phyloP scores from a whole-genome alignment of 768 basidiomycete genomes.

The Mycena maculata region DNA sequence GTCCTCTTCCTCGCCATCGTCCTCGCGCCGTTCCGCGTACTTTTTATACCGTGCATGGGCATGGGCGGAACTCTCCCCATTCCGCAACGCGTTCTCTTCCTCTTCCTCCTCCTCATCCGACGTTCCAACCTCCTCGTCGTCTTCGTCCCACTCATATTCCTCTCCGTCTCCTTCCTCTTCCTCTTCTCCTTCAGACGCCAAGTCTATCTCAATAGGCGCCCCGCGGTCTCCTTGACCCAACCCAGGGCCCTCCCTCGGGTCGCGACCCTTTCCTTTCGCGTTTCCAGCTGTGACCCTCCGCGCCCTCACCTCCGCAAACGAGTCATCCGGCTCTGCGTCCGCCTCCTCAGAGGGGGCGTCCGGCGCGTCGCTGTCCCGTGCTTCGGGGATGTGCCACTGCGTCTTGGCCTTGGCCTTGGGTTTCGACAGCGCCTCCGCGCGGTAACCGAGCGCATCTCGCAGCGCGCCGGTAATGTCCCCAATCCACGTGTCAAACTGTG shows the following conservation, averaged over 20 bases:
- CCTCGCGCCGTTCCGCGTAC: slow-evolving; percentile 33
- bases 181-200: slow-evolving; percentile 49
- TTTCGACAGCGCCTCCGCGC: slow-evolving; percentile 41
- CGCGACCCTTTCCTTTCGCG: slow-evolving; percentile 70
- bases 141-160: slow-evolving; percentile 41
- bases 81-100: slow-evolving; percentile 38
- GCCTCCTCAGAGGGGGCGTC: slow-evolving; percentile 37
- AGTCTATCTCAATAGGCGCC: slow-evolving; percentile 61
- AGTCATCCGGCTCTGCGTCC: slow-evolving; percentile 54
- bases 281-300: slow-evolving; percentile 49
- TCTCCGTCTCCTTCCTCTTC: slow-evolving; percentile 34
- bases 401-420: slow-evolving; percentile 31
- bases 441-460: slow-evolving; percentile 67
- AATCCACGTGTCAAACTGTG: slow-evolving; percentile 80
- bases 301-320: slow-evolving; percentile 64
- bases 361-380: slow-evolving; percentile 34
- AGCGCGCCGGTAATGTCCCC: slow-evolving; percentile 69
- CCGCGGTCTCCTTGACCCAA: slow-evolving; percentile 51
- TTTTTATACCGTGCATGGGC: slow-evolving; percentile 38
- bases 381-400: slow-evolving; percentile 32
- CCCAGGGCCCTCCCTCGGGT: slow-evolving; percentile 70
- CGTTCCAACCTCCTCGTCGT: slow-evolving; percentile 34
- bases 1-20: slow-evolving; percentile 37
- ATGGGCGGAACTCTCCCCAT: slow-evolving; percentile 43
- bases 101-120: slow-evolving; percentile 41